These are phyloP conservation scores for Isatis tinctoria DNA, from an alignment of 345 rosid genomes.

Conservation along the genomic window DNA sequence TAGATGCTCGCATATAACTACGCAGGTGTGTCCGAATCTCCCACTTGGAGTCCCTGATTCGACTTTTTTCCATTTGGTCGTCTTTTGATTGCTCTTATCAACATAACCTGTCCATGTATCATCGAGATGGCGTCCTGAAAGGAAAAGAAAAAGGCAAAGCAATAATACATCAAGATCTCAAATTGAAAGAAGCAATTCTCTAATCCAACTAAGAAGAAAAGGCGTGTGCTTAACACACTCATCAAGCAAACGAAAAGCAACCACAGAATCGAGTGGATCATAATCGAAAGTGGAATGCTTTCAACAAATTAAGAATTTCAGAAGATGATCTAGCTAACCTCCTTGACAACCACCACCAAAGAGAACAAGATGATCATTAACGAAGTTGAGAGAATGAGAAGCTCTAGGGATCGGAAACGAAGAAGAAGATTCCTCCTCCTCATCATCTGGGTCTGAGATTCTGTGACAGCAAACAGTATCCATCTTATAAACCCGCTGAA, in stretches of 20 bases:
- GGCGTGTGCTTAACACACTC: constrained; percentile 30
- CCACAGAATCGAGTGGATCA: neutral
- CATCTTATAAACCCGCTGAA: constrained; percentile 49
- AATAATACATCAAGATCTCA: constrained; percentile 13
- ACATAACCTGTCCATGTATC: constrained; percentile 83
- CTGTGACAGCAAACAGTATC: constrained; percentile 59
- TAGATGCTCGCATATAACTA: constrained; percentile 47
- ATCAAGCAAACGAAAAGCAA: constrained; percentile 5
- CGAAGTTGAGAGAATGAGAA: constrained; percentile 91
- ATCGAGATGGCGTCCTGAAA: constrained; percentile 86
- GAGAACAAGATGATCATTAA: constrained; percentile 75
- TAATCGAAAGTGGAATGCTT: neutral
- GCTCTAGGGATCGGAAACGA: constrained; percentile 71
- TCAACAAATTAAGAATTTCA: neutral
- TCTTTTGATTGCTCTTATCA: constrained; percentile 47
- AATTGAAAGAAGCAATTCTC: neutral
- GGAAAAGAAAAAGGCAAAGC: neutral
- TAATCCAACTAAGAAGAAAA: neutral
- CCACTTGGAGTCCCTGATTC: constrained; percentile 75
- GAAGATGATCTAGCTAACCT: constrained; percentile 46
- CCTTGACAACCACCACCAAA: constrained; percentile 98
- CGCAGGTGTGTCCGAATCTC: constrained; percentile 89
- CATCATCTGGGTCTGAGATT: constrained; percentile 38
- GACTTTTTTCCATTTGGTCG: constrained; percentile 61
- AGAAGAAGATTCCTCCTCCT: constrained; percentile 25